Conservation (phyloP, 2,329 filamentous ascomycete genomes). For the Neophaeococcomyces mojaviensis region DNA sequence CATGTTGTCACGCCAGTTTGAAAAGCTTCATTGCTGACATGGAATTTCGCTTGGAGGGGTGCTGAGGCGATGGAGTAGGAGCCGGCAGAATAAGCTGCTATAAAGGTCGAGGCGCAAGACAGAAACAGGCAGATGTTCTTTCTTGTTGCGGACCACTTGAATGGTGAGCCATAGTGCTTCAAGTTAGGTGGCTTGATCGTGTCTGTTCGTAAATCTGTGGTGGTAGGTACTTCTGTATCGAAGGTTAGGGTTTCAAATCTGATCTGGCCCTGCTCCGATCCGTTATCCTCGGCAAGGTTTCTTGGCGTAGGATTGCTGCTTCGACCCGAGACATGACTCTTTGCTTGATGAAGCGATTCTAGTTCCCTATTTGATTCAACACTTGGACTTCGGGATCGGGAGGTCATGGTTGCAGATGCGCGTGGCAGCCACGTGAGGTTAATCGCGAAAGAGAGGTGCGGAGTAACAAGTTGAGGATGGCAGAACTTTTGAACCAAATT, state of each 20-base stretch:
- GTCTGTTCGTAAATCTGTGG: constrained; percentile 28
- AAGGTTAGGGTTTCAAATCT: constrained; percentile 56
- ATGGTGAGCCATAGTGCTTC: constrained; percentile 59
- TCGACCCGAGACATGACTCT: neutral
- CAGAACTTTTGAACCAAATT: neutral
- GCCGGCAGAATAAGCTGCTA: constrained; percentile 75
- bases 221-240: constrained; percentile 50
- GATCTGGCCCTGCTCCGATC: too few relatives aligned
- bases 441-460: neutral
- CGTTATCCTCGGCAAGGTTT: neutral
- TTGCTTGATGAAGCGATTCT: neutral
- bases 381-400: constrained; percentile 5
- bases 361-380: constrained; percentile 3
- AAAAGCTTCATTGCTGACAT: constrained; percentile 58
- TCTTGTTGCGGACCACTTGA: constrained; percentile 60
- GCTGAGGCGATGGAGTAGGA: constrained; percentile 64
- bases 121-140: constrained; percentile 67
- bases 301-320: neutral
- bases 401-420: neutral
- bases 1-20: constrained; percentile 70
- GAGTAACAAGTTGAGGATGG: neutral
- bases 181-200: constrained; percentile 53
- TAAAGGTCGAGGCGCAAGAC: constrained; percentile 65
- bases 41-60: constrained; percentile 60
- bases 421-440: neutral